These are phyloP conservation scores for Lantana camara DNA, from an alignment of 257 asterid genomes.

Conservation along the genomic window DNA sequence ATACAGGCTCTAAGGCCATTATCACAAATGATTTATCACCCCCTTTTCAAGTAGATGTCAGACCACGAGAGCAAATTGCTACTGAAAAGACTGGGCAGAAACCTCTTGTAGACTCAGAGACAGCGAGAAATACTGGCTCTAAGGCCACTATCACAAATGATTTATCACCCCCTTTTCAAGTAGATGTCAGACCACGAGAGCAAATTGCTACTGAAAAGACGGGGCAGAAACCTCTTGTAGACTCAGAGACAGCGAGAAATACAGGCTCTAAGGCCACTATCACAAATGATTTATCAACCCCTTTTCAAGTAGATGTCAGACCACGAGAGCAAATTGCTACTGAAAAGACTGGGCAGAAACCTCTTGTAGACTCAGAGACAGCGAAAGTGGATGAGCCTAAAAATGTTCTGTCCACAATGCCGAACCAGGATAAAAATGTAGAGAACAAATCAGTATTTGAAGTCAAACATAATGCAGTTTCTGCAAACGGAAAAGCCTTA, in stretches of 20 bases:
- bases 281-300: too few relatives aligned
- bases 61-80: constrained; percentile 35
- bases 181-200: constrained; percentile 35
- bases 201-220: constrained; percentile 31
- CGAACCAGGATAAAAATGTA: constrained; percentile 33
- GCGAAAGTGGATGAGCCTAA: constrained; percentile 37
- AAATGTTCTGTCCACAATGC: constrained; percentile 23
- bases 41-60: constrained; percentile 29
- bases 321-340: too few relatives aligned
- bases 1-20: constrained; percentile 32
- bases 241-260: constrained; percentile 30
- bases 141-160: constrained; percentile 28
- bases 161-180: constrained; percentile 32
- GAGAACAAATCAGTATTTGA: constrained; percentile 40
- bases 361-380: too few relatives aligned
- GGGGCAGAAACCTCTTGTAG: constrained; percentile 34
- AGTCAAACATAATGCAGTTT: constrained; percentile 40
- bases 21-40: constrained; percentile 30
- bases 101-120: constrained; percentile 35
- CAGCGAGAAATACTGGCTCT: constrained; percentile 29
- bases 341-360: too few relatives aligned
- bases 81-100: constrained; percentile 33
- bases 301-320: too few relatives aligned
- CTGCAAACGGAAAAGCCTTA: constrained; percentile 36
- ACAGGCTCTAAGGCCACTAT: too few relatives aligned